Evolutionary conservation across 257 asterid species (phyloP).

Genomic region (Solanum chilense): DNA sequence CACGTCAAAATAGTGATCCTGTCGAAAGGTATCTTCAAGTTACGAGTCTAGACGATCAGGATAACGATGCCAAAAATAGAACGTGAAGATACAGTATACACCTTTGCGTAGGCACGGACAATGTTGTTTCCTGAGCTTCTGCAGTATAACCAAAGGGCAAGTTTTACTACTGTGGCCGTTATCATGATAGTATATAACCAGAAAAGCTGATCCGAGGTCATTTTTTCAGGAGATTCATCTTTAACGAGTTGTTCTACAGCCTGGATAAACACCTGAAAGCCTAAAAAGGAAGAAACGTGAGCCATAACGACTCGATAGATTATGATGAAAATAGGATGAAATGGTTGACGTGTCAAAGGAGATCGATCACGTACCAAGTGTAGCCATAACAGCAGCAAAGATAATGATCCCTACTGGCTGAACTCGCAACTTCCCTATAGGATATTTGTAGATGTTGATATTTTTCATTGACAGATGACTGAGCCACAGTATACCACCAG

Average conservation of each 20-base stretch:
- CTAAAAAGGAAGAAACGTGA: slow-evolving; percentile 14
- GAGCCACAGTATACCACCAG: slow-evolving; percentile 93
- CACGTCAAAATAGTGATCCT: slow-evolving; percentile 96
- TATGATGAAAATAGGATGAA: not conserved
- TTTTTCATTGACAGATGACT: slow-evolving; percentile 76
- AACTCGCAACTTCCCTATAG: slow-evolving; percentile 89
- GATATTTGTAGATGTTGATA: slow-evolving; percentile 75
- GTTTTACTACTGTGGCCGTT: slow-evolving; percentile 64
- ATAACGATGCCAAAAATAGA: not conserved
- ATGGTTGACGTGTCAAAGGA: not conserved
- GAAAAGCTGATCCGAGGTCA: slow-evolving; percentile 44
- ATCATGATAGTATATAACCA: slow-evolving; percentile 81
- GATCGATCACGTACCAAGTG: slow-evolving; percentile 49
- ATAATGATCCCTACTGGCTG: slow-evolving; percentile 92
- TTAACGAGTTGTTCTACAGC: slow-evolving; percentile 58
- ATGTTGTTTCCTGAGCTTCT: slow-evolving; percentile 66
- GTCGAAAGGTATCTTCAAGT: slow-evolving; percentile 1
- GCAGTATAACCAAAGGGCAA: slow-evolving; percentile 85
- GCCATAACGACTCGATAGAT: not conserved
- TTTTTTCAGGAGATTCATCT: slow-evolving; percentile 39
- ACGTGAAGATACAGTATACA: slow-evolving; percentile 1
- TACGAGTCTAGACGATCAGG: not conserved
- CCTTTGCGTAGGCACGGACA: slow-evolving; percentile 95
- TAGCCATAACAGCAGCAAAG: slow-evolving; percentile 95
- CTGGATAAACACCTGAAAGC: slow-evolving; percentile 80